A percentile compares a stretch with the other conserved stretches of the same genome.
Conservation (phyloP, 2,329 filamentous ascomycete species). For the Alternaria sp. region DNA sequence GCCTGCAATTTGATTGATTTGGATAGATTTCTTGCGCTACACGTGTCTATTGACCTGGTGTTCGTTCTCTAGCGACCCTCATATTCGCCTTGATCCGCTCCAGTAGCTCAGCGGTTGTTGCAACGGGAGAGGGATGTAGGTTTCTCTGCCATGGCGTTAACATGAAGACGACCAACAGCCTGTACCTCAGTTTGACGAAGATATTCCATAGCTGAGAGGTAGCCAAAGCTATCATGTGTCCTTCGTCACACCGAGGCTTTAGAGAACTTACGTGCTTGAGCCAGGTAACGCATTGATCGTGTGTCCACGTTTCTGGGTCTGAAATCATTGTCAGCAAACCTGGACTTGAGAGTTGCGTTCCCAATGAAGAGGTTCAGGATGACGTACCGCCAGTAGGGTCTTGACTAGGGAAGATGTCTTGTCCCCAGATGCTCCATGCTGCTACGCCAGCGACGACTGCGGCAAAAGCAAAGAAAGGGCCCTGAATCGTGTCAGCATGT, state of each 20-base stretch:
- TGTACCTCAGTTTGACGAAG: background rate
- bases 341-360: too few relatives aligned
- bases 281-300: conserved; percentile 81
- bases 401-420: conserved; percentile 78
- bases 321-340: background rate
- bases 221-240: background rate
- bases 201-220: background rate
- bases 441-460: conserved; percentile 82
- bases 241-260: background rate
- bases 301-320: conserved; percentile 76
- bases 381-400: conserved; percentile 78
- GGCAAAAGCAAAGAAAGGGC: conserved; percentile 64
- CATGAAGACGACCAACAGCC: background rate
- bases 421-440: conserved; percentile 83
- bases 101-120: conserved; percentile 68
- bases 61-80: conserved; percentile 48
- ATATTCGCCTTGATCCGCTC: conserved; percentile 74
- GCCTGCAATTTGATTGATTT: background rate
- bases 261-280: conserved; percentile 72
- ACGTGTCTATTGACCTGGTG: conserved; percentile 1
- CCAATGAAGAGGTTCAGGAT: background rate
- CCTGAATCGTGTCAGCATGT: conserved; percentile 21
- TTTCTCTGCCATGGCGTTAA: conserved; percentile 59
- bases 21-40: background rate
- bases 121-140: conserved; percentile 64